A percentile compares a stretch with the other conserved stretches of the same genome.
phyloP scores from a whole-genome alignment of 805 yeast species.

The Yarrowia osloensis region DNA sequence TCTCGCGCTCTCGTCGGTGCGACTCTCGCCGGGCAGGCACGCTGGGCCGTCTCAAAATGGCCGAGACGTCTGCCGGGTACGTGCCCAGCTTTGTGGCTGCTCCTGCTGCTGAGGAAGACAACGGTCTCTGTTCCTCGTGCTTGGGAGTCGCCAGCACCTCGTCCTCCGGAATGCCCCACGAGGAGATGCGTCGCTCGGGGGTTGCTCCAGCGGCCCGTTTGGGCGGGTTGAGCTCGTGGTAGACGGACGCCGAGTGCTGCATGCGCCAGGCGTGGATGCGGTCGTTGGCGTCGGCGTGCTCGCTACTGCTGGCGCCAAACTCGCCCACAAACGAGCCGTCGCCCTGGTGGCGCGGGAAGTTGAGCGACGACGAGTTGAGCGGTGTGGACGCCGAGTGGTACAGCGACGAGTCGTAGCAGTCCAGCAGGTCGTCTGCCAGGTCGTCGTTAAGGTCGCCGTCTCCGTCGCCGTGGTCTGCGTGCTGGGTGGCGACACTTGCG shows the following conservation, averaged over 20 bases:
- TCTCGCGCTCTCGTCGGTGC: neutral
- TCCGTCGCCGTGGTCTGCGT: slow-evolving; percentile 26
- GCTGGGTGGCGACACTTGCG: slow-evolving; percentile 30
- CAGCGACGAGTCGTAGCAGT: slow-evolving; percentile 31
- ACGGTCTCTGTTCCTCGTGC: neutral
- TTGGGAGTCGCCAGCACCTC: slow-evolving; percentile 3
- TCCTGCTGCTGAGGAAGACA: neutral
- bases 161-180: slow-evolving; percentile 29
- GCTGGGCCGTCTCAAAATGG: slow-evolving; percentile 13
- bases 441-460: slow-evolving; percentile 5
- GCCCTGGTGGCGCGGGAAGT: slow-evolving; percentile 44
- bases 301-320: slow-evolving; percentile 4
- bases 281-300: slow-evolving; percentile 41
- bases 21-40: slow-evolving; percentile 1
- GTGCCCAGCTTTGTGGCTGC: slow-evolving; percentile 1
- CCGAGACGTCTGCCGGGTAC: slow-evolving; percentile 17
- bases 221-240: slow-evolving; percentile 39
- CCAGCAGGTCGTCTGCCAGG: slow-evolving; percentile 31
- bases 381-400: slow-evolving; percentile 32
- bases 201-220: slow-evolving; percentile 30
- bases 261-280: slow-evolving; percentile 48
- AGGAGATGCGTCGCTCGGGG: slow-evolving; percentile 26
- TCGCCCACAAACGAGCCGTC: slow-evolving; percentile 39
- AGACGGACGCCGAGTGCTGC: slow-evolving; percentile 43
- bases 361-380: slow-evolving; percentile 12